phyloP scores from a whole-genome alignment of 306 rosid genomes.

The Pachyrhizus erosus region DNA sequence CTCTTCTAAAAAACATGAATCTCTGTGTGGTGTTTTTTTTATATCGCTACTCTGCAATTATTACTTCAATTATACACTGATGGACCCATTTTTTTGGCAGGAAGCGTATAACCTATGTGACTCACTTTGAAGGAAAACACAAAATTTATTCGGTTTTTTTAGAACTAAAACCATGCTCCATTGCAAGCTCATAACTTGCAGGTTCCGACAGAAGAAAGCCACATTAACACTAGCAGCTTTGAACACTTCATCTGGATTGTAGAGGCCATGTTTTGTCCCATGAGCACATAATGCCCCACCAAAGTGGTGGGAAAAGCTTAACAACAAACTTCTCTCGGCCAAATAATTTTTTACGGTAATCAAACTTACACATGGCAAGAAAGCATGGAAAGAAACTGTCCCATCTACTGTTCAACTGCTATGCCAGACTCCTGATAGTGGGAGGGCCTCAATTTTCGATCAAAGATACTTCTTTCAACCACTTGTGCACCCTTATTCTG shows the following conservation, averaged over 20 bases:
- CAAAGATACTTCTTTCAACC: slow-evolving; percentile 56
- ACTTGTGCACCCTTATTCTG: slow-evolving; percentile 59
- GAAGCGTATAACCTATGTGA: neutral
- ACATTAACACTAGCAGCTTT: slow-evolving; percentile 8
- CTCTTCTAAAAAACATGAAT: neutral
- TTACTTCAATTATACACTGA: slow-evolving; percentile 1
- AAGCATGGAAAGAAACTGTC: slow-evolving; percentile 1
- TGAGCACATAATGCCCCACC: neutral
- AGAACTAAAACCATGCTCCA: neutral
- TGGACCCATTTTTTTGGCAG: neutral
- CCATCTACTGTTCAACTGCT: slow-evolving; percentile 52
- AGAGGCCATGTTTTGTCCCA: slow-evolving; percentile 1
- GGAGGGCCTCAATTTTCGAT: slow-evolving; percentile 87
- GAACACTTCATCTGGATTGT: slow-evolving; percentile 21
- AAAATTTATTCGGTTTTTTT: neutral
- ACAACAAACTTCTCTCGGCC: neutral
- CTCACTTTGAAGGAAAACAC: neutral
- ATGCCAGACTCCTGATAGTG: slow-evolving; percentile 50
- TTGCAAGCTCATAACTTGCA: neutral
- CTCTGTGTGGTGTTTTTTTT: neutral
- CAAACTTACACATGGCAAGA: neutral
- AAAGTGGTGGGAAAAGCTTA: neutral
- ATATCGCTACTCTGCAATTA: neutral
- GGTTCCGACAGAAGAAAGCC: slow-evolving; percentile 2
- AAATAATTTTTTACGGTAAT: neutral